Base-by-base conservation (phyloP, 108 stramenopile genomes). In the Pelagomonas calceolata region DNA sequence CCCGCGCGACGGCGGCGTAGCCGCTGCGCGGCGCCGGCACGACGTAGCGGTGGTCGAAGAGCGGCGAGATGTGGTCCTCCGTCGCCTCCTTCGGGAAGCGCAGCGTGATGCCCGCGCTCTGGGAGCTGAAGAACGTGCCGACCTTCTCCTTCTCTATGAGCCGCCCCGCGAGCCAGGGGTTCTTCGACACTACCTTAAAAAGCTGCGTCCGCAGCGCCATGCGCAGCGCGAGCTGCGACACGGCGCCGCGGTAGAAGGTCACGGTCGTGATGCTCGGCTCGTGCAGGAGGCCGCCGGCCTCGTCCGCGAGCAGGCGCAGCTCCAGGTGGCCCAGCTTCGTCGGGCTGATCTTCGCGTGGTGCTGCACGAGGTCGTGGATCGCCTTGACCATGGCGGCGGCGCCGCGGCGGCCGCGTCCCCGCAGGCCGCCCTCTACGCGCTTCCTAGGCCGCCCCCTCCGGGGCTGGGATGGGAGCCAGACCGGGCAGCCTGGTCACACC, bases 181-280 rank as follows among this genome's bases (percentile, higher is more conserved):
- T 70, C 15, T 32, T 32, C 30, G 30, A 51, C 5, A 70, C 60
- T 4, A 63, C 63, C 30, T 45, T 44, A 17, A 9, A 15, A 1
- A 70, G 34, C 63, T 70, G 70, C 32, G 60, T 10, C 15, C 63
- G 34, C 10, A 70, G n/a, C 5, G 63, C 32, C 32, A 32, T 21
- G n/a, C n/a, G n/a, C n/a, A n/a, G n/a, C 3, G 15, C 32, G 4
- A 60, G 60, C 18, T 32, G 16, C 30, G 34, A 26, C 26, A 63
- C 46, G 32, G 12, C 30, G 34, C 51, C 37, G 7, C 33, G 60
- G 70, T 63, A 70, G 36, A 70, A 70, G 3, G 70, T 63, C 14
- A 63, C 35, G 29, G 70, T 70, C 17, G 70, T 45, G 70, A 70
- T 70, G 70, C 70, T 60, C 34, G 15, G 32, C 60, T 70, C 70